Evolutionary conservation across 208 protist species (phyloP).

Genomic region (Trypanosoma boissoni): DNA sequence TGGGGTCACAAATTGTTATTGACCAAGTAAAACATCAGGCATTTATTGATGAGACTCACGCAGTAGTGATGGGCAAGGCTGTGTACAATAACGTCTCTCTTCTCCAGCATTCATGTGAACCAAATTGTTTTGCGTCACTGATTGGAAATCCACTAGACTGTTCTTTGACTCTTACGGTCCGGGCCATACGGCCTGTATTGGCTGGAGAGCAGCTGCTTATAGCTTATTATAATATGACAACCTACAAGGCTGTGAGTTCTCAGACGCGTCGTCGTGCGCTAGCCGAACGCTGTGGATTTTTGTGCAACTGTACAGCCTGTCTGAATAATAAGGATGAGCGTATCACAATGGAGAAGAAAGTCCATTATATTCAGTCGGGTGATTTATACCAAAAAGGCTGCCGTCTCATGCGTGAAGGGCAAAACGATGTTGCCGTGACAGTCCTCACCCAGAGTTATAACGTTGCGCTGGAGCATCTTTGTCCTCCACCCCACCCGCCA

Average conservation of each 20-base stretch:
- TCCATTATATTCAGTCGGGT: constrained; percentile 73
- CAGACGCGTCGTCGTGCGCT: constrained; percentile 65
- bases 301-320: constrained; percentile 68
- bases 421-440: constrained; percentile 70
- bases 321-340: constrained; percentile 67
- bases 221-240: constrained; percentile 65
- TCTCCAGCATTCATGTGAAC: constrained; percentile 84
- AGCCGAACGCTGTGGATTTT: constrained; percentile 71
- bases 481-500: constrained; percentile 69
- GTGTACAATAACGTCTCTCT: constrained; percentile 59
- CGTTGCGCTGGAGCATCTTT: constrained; percentile 82
- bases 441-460: constrained; percentile 85
- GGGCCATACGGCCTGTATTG: constrained; percentile 58
- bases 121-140: constrained; percentile 82
- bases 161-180: constrained; percentile 47
- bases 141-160: constrained; percentile 71
- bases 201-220: constrained; percentile 81
- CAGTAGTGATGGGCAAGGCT: constrained; percentile 60
- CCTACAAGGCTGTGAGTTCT: constrained; percentile 75
- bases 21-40: constrained; percentile 15
- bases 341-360: constrained; percentile 56
- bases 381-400: constrained; percentile 91
- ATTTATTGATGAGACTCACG: constrained; percentile 46
- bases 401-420: constrained; percentile 71
- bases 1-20: constrained; percentile 33